phyloP scores from a whole-genome alignment of 2,329 filamentous ascomycete genomes.

The Penicillium sp. region DNA sequence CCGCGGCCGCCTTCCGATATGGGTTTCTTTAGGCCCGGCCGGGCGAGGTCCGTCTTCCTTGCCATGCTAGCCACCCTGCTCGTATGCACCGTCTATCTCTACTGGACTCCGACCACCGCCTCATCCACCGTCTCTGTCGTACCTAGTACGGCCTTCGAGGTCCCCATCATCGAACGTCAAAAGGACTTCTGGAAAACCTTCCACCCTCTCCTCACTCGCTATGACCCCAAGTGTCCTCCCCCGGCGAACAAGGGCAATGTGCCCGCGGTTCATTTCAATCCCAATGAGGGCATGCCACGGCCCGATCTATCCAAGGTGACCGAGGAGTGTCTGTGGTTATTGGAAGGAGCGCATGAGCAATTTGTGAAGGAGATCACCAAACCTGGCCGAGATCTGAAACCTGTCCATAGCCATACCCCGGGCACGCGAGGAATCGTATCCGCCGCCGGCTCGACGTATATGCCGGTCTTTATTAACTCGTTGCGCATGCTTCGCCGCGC shows the following conservation, averaged over 20 bases:
- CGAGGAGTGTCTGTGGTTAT: constrained; percentile 32
- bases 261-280: constrained; percentile 30
- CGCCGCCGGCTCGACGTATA: constrained; percentile 48
- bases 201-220: constrained; percentile 33
- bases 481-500: constrained; percentile 53
- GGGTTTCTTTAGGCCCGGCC: constrained; percentile 29
- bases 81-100: constrained; percentile 38
- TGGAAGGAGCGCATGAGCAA: constrained; percentile 41
- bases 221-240: constrained; percentile 31
- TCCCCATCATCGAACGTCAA: constrained; percentile 35
- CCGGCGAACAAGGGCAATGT: constrained; percentile 27
- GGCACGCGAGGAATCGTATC: constrained; percentile 52
- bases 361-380: constrained; percentile 39
- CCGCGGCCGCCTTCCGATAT: constrained; percentile 13
- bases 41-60: constrained; percentile 30
- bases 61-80: constrained; percentile 29
- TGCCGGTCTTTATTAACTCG: constrained; percentile 52
- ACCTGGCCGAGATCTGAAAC: constrained; percentile 28
- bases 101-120: constrained; percentile 34
- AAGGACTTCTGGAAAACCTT: constrained; percentile 39
- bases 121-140: constrained; percentile 29
- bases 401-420: constrained; percentile 38
- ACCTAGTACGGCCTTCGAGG: constrained; percentile 34
- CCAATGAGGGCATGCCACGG: constrained; percentile 27
- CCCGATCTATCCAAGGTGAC: constrained; percentile 38